Evolutionary conservation across 2,329 filamentous ascomycete genomes (phyloP), one percentile per base, ranked within the genome.

Genomic region (Phoma sp.): DNA sequence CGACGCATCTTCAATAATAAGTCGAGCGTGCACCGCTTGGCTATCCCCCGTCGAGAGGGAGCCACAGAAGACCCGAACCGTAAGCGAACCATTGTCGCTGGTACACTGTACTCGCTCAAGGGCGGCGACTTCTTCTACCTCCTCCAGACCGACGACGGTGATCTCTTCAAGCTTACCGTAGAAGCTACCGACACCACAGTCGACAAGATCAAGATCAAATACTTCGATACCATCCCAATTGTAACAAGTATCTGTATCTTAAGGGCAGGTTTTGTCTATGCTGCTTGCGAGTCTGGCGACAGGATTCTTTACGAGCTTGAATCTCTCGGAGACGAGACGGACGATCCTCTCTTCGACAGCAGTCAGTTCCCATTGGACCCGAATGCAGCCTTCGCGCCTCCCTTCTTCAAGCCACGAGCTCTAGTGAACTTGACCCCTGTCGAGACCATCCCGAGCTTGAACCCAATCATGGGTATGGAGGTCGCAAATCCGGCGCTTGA

Each of bases 31-130:
- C 92, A 96, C 75, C 87, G 92, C 32, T 88, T 99, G 24, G 87
- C 93, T 0, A 93, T 99, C 55, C 96, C 95, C 5, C 85, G 95
- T 59, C 85, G 95, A 51, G 87, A 88, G 66, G 95, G 94, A 37
- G 86, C 91, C 8, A 95, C 92, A 0, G 96, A 99, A 74, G 93
- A 99, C 70, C 93, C 94, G 0, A 88, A 92, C 57, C 85, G 96
- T 55, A 97, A 96, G 75, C 88, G 95, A 25, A 87, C 82, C 29
- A 95, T 99, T 55, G 88, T 94, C 1, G 85, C 91, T 2, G 95
- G 95, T 44, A 92, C 96, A n/a, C 94, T 98, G 87, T 95, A 99
- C 78, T 96, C 96, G 75, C 88, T 97, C 73, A 94, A 95, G 68
- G 92, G 92, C 25, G 92, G 93, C 1, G 70, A 74, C 40, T 99